phyloP scores from a whole-genome alignment of 805 yeast species.

The Zygoascus bituminiphila region DNA sequence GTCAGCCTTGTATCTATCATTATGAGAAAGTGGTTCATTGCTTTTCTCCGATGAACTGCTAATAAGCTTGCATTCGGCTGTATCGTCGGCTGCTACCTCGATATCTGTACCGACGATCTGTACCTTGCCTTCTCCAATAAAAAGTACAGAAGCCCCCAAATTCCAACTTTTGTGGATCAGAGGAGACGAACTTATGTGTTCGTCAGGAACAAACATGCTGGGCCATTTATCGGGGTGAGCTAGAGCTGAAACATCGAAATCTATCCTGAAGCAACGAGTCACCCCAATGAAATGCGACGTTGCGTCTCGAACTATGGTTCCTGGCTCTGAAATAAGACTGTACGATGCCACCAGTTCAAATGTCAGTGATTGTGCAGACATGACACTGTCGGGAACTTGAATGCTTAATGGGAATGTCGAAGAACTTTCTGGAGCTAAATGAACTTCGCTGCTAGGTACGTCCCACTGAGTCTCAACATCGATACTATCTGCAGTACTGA shows the following conservation, averaged over 20 bases:
- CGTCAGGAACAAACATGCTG: constrained; percentile 27
- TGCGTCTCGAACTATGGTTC: constrained; percentile 22
- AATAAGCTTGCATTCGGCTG: constrained; percentile 13
- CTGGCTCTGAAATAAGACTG: constrained; percentile 16
- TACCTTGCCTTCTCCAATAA: constrained; percentile 15
- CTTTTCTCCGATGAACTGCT: not conserved
- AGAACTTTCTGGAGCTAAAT: not conserved
- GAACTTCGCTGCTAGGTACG: not conserved
- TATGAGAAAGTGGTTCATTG: constrained; percentile 12
- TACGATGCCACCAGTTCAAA: constrained; percentile 16
- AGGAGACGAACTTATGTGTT: constrained; percentile 19
- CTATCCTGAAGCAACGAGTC: constrained; percentile 29
- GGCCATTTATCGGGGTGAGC: constrained; percentile 30
- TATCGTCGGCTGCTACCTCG: constrained; percentile 16
- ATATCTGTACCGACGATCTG: constrained; percentile 18
- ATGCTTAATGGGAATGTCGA: constrained; percentile 1
- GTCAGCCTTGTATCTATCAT: constrained; percentile 11
- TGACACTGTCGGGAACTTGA: constrained; percentile 4
- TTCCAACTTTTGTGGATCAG: constrained; percentile 29
- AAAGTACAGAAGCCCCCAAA: constrained; percentile 25
- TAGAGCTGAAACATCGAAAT: constrained; percentile 30
- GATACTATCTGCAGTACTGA: constrained; percentile 9
- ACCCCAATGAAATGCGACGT: constrained; percentile 17
- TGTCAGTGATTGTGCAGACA: constrained; percentile 5
- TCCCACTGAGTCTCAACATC: not conserved